These are phyloP conservation scores for Pseudogymnoascus sp. DNA, from an alignment of 2,329 filamentous ascomycete species.

Conservation along the genomic window DNA sequence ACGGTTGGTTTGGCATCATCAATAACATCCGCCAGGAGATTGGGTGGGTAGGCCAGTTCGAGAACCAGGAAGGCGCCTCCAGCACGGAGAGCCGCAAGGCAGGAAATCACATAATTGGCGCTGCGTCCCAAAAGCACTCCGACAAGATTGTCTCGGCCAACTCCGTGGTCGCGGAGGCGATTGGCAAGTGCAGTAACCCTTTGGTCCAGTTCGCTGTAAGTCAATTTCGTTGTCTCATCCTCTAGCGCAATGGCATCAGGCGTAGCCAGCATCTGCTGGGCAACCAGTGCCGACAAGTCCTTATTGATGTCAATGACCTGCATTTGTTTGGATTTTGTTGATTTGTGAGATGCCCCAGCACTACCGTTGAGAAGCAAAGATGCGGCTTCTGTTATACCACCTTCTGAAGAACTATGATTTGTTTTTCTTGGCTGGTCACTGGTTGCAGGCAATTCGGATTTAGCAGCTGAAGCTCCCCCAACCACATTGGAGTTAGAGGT, in stretches of 20 bases:
- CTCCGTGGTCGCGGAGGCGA: conserved; percentile 57
- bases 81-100: conserved; percentile 67
- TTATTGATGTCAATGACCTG: conserved; percentile 60
- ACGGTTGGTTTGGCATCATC: conserved; percentile 66
- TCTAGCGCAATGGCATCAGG: conserved; percentile 65
- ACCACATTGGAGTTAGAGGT: conserved; percentile 10
- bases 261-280: conserved; percentile 57
- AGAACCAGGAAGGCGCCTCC: conserved; percentile 75
- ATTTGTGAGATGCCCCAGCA: conserved; percentile 10
- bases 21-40: conserved; percentile 65
- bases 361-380: conserved; percentile 9
- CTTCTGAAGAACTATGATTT: conserved; percentile 11
- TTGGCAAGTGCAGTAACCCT: conserved; percentile 57
- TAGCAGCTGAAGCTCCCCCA: conserved; percentile 4
- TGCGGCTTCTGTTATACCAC: background rate
- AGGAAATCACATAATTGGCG: conserved; percentile 72
- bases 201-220: conserved; percentile 63
- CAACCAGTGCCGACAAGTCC: conserved; percentile 65
- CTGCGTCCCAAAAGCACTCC: conserved; percentile 69
- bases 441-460: background rate
- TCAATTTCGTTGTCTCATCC: conserved; percentile 58
- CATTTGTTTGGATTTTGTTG: conserved; percentile 37
- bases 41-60: conserved; percentile 69
- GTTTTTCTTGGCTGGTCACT: conserved; percentile 10
- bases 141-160: conserved; percentile 64